Conservation (phyloP, 1,284 basidiomycete species). For the Pisolithus thermaeus region DNA sequence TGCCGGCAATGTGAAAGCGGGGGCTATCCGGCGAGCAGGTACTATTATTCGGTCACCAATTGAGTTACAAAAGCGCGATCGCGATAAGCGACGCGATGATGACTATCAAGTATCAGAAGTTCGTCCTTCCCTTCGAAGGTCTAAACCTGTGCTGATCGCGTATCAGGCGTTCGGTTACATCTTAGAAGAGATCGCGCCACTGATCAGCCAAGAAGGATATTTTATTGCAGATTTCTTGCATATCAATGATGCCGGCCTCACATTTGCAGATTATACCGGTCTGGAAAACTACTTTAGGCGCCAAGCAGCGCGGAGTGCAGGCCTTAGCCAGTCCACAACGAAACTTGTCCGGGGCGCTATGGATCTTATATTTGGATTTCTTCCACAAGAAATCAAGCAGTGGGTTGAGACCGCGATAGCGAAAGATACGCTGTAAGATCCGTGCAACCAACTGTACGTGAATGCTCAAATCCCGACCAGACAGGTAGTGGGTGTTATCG, state of each 20-base stretch:
- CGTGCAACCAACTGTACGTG: not conserved
- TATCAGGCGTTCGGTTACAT: constrained; percentile 69
- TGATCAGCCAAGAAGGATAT: constrained; percentile 78
- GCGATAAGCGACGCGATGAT: constrained; percentile 56
- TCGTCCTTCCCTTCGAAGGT: constrained; percentile 12
- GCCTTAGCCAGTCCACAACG: constrained; percentile 61
- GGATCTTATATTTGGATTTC: constrained; percentile 94
- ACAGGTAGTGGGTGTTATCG: constrained; percentile 82
- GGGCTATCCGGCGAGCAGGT: constrained; percentile 67
- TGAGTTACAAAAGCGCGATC: constrained; percentile 54
- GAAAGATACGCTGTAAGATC: constrained; percentile 73
- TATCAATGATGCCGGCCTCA: constrained; percentile 81
- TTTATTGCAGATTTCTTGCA: constrained; percentile 93
- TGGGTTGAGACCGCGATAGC: constrained; percentile 80
- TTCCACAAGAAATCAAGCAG: constrained; percentile 76
- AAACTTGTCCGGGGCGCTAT: constrained; percentile 85
- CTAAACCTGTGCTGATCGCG: constrained; percentile 3
- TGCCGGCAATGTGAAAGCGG: constrained; percentile 33
- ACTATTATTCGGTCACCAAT: constrained; percentile 70
- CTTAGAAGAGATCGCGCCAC: constrained; percentile 71
- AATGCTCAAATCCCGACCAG: constrained; percentile 35
- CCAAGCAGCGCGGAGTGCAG: constrained; percentile 74
- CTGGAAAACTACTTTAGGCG: constrained; percentile 93
- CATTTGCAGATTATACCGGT: constrained; percentile 95
- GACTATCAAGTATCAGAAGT: constrained; percentile 68